Conservation (phyloP, 2,329 filamentous ascomycete species). For the Cordyceps farinosa region DNA sequence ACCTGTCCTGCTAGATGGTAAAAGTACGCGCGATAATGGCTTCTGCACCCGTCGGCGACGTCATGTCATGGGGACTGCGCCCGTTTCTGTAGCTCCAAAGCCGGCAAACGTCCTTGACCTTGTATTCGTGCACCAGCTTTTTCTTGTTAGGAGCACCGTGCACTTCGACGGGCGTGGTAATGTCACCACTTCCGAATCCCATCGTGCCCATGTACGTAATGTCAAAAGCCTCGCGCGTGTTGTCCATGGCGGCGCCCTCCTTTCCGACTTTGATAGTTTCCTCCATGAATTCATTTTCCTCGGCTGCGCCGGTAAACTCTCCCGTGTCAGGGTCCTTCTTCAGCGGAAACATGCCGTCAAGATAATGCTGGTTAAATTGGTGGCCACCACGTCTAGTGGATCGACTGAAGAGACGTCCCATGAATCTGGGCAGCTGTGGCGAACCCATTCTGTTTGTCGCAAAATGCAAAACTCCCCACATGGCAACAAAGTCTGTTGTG, state of each 20-base stretch:
- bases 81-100: slow-evolving; percentile 63
- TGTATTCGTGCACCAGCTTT: slow-evolving; percentile 36
- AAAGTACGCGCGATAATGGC: slow-evolving; percentile 37
- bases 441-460: slow-evolving; percentile 41
- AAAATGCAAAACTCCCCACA: slow-evolving; percentile 72
- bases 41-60: slow-evolving; percentile 34
- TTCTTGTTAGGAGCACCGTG: slow-evolving; percentile 31
- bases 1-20: slow-evolving; percentile 31
- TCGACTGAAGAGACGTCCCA: slow-evolving; percentile 58
- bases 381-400: slow-evolving; percentile 50
- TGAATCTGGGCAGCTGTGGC: slow-evolving; percentile 54
- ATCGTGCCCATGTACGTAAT: slow-evolving; percentile 43
- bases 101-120: slow-evolving; percentile 58
- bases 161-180: slow-evolving; percentile 36
- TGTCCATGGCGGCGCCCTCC: slow-evolving; percentile 41
- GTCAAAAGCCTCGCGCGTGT: slow-evolving; percentile 45
- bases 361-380: slow-evolving; percentile 58
- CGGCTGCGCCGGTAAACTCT: slow-evolving; percentile 40
- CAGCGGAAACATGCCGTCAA: slow-evolving; percentile 59
- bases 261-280: slow-evolving; percentile 47
- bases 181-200: slow-evolving; percentile 35
- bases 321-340: slow-evolving; percentile 40
- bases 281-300: slow-evolving; percentile 59
- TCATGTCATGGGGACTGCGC: slow-evolving; percentile 44
- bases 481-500: slow-evolving; percentile 67